Percentiles rank a stretch among this genome's conserved stretches.
Conservation (phyloP, 2,329 filamentous ascomycete genomes). For the Calonectria leucothoes region DNA sequence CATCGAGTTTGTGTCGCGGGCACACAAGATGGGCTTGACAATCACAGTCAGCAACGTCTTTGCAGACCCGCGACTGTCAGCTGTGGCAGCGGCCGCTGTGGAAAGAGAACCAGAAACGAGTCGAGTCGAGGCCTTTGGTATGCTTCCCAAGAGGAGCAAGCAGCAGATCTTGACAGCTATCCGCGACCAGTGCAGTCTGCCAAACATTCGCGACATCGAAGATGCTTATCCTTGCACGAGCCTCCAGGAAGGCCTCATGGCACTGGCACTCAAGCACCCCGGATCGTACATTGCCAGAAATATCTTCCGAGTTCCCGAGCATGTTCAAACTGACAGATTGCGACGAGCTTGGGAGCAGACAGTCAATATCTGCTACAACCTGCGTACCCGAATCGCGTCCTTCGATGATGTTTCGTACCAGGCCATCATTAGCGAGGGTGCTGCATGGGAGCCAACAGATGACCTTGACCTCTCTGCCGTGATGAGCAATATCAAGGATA, state of each 20-base stretch:
- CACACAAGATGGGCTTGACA: neutral
- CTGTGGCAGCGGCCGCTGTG: neutral
- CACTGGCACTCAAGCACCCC: conserved; percentile 47
- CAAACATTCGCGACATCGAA: conserved; percentile 44
- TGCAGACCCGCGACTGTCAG: neutral
- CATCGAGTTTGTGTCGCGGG: conserved; percentile 37
- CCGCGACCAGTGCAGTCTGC: neutral
- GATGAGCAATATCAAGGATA: neutral
- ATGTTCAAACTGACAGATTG: neutral
- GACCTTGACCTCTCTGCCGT: neutral
- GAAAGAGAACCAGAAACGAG: neutral
- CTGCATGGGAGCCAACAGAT: neutral
- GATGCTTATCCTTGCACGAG: conserved; percentile 63
- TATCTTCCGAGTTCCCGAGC: neutral
- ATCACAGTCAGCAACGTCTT: conserved; percentile 23
- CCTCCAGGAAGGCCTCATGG: conserved; percentile 62
- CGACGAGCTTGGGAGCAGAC: conserved; percentile 17
- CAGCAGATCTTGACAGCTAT: neutral
- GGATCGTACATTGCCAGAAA: conserved; percentile 23
- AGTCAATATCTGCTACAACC: neutral
- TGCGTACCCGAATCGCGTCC: conserved; percentile 20
- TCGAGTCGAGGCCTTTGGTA: neutral
- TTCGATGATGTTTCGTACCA: neutral
- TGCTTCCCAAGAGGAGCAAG: neutral
- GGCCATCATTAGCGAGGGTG: neutral